These are phyloP conservation scores for Populus hybrid DNA, from an alignment of 441 rosid genomes.

Conservation along the genomic window DNA sequence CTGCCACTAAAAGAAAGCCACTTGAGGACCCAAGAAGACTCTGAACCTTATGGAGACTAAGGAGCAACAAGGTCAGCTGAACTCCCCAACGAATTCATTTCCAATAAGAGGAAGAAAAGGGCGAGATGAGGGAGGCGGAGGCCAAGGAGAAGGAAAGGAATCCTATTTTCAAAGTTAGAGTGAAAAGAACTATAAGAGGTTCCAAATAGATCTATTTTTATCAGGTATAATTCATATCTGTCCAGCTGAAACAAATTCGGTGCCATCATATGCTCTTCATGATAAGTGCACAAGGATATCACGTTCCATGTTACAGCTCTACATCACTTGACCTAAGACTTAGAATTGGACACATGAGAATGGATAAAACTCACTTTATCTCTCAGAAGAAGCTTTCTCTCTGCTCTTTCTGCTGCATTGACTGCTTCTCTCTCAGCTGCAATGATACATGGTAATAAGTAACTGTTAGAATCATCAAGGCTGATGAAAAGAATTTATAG, in stretches of 20 bases:
- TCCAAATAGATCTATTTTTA: too few species aligned
- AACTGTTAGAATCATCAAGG: neutral
- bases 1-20: neutral
- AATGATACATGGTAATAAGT: constrained; percentile 49
- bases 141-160: too few species aligned
- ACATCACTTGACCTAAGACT: constrained; percentile 40
- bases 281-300: neutral
- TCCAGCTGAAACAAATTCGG: neutral
- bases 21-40: neutral
- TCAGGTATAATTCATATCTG: neutral
- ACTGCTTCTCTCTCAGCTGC: constrained; percentile 95
- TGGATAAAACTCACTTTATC: constrained; percentile 59
- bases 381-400: constrained; percentile 76
- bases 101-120: too few species aligned
- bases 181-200: too few species aligned
- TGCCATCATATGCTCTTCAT: neutral
- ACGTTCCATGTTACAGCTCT: neutral
- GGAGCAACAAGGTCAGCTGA: neutral
- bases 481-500: neutral
- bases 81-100: neutral
- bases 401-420: constrained; percentile 83
- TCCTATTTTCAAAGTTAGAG: too few species aligned
- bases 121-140: too few species aligned
- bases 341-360: neutral
- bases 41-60: neutral